Evolutionary conservation across 2,329 filamentous ascomycete genomes (phyloP), one percentile per base, ranked within the genome.

Genomic region (Clonostachys byssicola): DNA sequence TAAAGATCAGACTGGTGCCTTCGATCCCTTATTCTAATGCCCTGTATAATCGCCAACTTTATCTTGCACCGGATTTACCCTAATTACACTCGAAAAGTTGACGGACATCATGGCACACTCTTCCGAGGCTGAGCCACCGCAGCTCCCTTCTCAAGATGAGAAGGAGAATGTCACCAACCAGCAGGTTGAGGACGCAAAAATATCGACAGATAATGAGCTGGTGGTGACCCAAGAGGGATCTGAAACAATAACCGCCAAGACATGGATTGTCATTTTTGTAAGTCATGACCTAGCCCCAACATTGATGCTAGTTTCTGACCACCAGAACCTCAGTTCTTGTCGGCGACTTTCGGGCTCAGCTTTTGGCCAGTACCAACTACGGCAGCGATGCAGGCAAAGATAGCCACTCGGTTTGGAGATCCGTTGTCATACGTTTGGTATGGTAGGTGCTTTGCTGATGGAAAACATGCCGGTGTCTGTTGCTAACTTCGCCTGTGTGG

Each of bases 351-450:
- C 47, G 64, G 64, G 40, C 60, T 68, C 44, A 64, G 61, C 10
- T 68, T 67, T 49, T 67, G 65, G 62, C 65, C 65, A 40, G 60
- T 68, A 3, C 64, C 64, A 3, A 54, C 59, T 5, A 49, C 67
- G 35, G 60, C 57, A 23, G 51, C 62, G 2, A 61, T 58, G 45
- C 56, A 58, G 30, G 50, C 53, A 6, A 47, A 53, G 8, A 59
- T 65, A 6, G 61, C 65, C 4, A 56, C 60, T 5, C 57, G 62
- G 44, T 55, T 68, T 7, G 64, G 63, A 14, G 59, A 65, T 47
- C 30, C 41, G 17, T 18, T 43, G 49, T 59, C n/a, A 54, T 52
- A 2, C 56, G 58, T 23, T 50, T 56, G 8, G 56, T 62, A n/a
- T 66, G 59, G 58, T 68, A 38, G 41, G 44, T 40, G 13, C 13